Evolutionary conservation across 1,284 basidiomycete species (phyloP), one percentile per base, ranked within the genome.

Genomic region (Erythrobasidium hasegawianum): DNA sequence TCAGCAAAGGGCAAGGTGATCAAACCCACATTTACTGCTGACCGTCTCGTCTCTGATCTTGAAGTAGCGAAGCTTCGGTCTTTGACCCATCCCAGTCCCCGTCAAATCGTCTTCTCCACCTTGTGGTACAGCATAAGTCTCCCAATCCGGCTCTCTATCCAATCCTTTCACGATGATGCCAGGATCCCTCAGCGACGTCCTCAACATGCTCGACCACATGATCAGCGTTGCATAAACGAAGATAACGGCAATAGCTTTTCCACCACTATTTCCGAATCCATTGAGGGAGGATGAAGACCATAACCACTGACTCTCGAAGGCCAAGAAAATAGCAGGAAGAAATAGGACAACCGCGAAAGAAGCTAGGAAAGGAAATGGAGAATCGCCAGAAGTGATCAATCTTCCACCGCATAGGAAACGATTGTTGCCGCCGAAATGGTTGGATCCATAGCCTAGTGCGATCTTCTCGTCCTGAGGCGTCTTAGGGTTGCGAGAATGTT

Each of bases 311-410:
- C 86, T 89, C 1, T 86, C 78, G 68, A 95, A 74, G 81, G 14
- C 82, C 81, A 52, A 90, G 76, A 47, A 88, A 13, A 68, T n/a
- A 4, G 20, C 68, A 1, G 73, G 71, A 14, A 73, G n/a, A 2
- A 65, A 11, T 47, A 72, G 9, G 1, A 70, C 78, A 18, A 93
- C 65, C 3, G 78, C 74, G 57, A 91, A 78, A 2, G 84, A 85
- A 0, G 81, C 81, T 7, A 89, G 74, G 72, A 94, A 89, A 2
- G 90, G 88, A 80, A 83, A 85, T 0, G 86, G 85, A 22, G 84
- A 83, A 77, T 95, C 92, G 2, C 89, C 89, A n/a, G 90, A 90
- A 0, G 87, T 88, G 71, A 95, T 78, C 13, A 90, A 67, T 60
- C 80, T 81, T 0, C 92, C 93, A 0, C 80, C 72, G 57, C 86